Evolutionary conservation across 2,329 filamentous ascomycete species (phyloP).

Genomic region (Curvularia verruculosa): DNA sequence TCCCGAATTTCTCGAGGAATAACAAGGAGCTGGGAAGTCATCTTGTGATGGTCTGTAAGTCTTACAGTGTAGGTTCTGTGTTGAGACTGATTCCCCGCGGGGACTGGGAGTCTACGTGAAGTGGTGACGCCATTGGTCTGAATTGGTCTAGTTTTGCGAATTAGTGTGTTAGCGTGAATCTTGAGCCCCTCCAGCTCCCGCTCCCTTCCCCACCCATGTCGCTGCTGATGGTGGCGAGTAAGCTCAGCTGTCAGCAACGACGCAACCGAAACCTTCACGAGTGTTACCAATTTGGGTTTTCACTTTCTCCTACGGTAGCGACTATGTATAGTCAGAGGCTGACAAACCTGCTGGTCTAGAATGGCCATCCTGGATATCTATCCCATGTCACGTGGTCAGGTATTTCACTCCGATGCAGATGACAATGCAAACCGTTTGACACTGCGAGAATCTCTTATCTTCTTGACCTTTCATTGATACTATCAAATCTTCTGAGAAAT

Average conservation of each 20-base stretch:
- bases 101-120: neutral
- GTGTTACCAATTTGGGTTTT: neutral
- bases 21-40: slow-evolving; percentile 17
- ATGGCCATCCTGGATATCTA: neutral
- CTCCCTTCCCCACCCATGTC: neutral
- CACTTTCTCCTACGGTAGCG: neutral
- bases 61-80: neutral
- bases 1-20: slow-evolving; percentile 32
- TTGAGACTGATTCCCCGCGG: neutral
- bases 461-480: neutral
- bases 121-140: slow-evolving; percentile 8
- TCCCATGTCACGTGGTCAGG: neutral
- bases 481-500: neutral
- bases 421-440: neutral
- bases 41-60: neutral
- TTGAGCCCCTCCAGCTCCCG: neutral
- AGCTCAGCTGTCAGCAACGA: neutral
- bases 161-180: neutral
- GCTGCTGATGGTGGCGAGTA: neutral
- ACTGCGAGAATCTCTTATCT: neutral
- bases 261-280: neutral
- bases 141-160: neutral
- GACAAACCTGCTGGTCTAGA: neutral
- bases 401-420: neutral
- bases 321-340: neutral